Conservation (phyloP, 169 alveolate genomes). For the Eimeria praecox region DNA sequence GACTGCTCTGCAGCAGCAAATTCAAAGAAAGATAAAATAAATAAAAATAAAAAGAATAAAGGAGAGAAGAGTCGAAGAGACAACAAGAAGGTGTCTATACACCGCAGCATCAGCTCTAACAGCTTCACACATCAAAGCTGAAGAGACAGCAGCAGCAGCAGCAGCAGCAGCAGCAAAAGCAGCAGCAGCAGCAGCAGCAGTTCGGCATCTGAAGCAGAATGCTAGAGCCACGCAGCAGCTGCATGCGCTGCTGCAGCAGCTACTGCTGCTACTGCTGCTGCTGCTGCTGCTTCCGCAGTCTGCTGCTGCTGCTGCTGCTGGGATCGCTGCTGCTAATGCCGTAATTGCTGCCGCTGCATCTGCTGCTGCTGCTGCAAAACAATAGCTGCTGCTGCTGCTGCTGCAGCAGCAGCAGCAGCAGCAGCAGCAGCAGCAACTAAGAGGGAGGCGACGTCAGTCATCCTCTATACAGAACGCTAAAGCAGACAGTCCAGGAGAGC, state of each 20-base stretch:
- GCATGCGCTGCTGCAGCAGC: not conserved
- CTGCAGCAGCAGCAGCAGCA: no score
- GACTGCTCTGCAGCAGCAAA: no score
- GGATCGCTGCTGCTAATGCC: not conserved
- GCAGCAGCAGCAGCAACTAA: conserved; percentile 1
- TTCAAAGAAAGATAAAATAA: not conserved
- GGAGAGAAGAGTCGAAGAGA: not conserved
- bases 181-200: not conserved
- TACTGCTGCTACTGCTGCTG: conserved; percentile 7
- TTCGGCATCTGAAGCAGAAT: no score
- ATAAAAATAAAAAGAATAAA: not conserved
- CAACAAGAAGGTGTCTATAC: not conserved
- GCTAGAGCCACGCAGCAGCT: no score
- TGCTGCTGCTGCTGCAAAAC: no score
- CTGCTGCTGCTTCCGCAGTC: no score
- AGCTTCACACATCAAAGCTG: not conserved
- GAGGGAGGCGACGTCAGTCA: not conserved
- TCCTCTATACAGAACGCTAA: not conserved
- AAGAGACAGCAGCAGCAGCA: not conserved
- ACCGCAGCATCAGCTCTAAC: no score
- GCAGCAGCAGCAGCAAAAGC: not conserved
- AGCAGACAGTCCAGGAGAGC: conserved; percentile 44
- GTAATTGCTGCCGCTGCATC: no score
- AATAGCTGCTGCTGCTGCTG: no score
- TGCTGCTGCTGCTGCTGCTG: conserved; percentile 26